Evolutionary conservation across 208 protist species (phyloP), one percentile per base, ranked within the genome.

Genomic region (Acanthamoeba castellanii): DNA sequence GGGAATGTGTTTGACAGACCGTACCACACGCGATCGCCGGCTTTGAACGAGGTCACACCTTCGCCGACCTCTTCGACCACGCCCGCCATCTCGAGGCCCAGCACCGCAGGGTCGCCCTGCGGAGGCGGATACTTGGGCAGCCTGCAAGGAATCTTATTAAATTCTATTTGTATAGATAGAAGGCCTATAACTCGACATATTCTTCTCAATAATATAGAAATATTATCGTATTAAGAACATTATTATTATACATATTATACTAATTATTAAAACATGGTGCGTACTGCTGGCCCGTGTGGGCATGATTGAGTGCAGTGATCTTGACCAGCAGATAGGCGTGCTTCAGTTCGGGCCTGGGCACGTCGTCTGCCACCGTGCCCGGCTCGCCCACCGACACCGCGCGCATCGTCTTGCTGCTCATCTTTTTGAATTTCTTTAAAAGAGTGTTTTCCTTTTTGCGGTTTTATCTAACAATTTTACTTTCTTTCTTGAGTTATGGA

Each of bases 281-380:
- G 37, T 45, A 42, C 70, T 94, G 34, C 32, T 96, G 95, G 30
- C 88, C 34, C 8, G 97, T 88, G 95, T 99, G 98, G 7, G 97
- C 98, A 55, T 98, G 95, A 95, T 99, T 99, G 32, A 99, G 94
- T 47, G 97, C 98, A 72, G 98, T 98, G 32, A 99, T 97, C 82
- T 97, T 97, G 59, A 99, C 98, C 78, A 99, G 97, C 16, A 99
- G 95, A 42, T 96, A 84, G 85, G 76, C 93, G 20, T 6, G 70
- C 70, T 45, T 34, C 30, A 78, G 70, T 78, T 34, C 70, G 32
- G 70, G 70, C 30, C 30, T 16, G 5, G 70, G 30, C 70, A 78
- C 22, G 70, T 78, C 70, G 8, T 78, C 70, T 45, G 70, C 70
- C 11, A 45, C 70, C 70, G 22, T 45, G 70, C 11, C 70, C 30